Evolutionary conservation across 2,329 filamentous ascomycete species (phyloP).

Genomic region (Aspergillus japonicus): DNA sequence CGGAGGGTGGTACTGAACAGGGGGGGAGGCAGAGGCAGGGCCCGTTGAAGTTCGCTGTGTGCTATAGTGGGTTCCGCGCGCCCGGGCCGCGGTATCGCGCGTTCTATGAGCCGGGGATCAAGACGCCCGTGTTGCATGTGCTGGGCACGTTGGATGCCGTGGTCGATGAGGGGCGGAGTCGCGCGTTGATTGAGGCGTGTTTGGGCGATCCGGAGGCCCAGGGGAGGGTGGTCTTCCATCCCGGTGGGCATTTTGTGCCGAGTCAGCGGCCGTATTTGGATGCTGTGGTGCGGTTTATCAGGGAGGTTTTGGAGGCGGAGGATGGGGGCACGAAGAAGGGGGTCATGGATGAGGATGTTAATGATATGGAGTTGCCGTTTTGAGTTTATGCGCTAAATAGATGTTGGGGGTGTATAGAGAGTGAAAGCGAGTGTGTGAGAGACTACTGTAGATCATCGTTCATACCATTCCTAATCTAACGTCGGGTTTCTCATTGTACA

Average conservation of each 20-base stretch:
- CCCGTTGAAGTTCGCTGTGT: slow-evolving; percentile 67
- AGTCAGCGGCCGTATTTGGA: slow-evolving; percentile 77
- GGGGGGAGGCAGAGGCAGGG: slow-evolving; percentile 40
- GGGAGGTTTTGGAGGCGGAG: slow-evolving; percentile 47
- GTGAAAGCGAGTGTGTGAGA: neutral
- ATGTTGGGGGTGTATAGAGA: neutral
- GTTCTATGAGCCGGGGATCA: slow-evolving; percentile 72
- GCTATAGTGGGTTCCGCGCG: slow-evolving; percentile 75
- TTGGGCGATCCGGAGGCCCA: slow-evolving; percentile 52
- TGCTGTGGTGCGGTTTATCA: slow-evolving; percentile 71
- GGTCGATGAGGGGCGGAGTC: slow-evolving; percentile 73
- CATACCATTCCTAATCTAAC: slow-evolving; percentile 27
- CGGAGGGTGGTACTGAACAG: too few species aligned
- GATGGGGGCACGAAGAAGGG: slow-evolving; percentile 43
- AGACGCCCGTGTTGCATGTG: slow-evolving; percentile 77
- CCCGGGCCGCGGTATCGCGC: slow-evolving; percentile 61
- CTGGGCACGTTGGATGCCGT: slow-evolving; percentile 83
- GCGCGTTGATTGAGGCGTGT: slow-evolving; percentile 66
- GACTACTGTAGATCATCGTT: slow-evolving; percentile 14
- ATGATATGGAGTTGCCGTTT: slow-evolving; percentile 70
- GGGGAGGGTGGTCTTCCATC: slow-evolving; percentile 65
- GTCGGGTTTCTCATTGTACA: slow-evolving; percentile 20
- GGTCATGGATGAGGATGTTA: slow-evolving; percentile 51
- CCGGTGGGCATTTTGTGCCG: slow-evolving; percentile 88
- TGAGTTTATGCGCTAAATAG: slow-evolving; percentile 17